Evolutionary conservation across 2,329 filamentous ascomycete species (phyloP).

Genomic region (Diaporthe sp.): DNA sequence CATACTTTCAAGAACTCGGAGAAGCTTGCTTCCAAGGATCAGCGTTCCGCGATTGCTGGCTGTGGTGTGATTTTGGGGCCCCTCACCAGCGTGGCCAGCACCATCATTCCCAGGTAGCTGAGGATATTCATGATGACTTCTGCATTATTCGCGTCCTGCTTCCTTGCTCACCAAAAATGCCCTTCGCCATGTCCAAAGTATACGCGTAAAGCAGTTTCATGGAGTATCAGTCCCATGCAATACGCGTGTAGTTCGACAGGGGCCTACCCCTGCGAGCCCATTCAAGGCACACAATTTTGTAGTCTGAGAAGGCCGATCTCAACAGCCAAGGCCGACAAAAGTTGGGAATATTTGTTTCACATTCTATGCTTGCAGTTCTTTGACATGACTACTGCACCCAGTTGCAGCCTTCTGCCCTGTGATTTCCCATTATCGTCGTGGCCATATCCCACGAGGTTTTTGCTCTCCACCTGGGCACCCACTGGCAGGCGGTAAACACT

Average conservation of each 20-base stretch:
- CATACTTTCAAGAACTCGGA: fast-evolving
- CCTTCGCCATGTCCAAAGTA: neutral
- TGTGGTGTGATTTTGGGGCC: neutral
- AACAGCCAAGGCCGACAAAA: no score
- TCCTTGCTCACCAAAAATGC: neutral
- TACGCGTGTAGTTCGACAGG: neutral
- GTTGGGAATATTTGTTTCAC: neutral
- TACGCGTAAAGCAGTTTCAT: slow-evolving; percentile 16
- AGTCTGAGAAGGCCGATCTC: neutral
- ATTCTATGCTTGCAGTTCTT: neutral
- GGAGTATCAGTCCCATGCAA: neutral
- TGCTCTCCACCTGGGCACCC: no score
- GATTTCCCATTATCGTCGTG: neutral
- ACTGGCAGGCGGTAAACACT: no score
- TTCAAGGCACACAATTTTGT: neutral
- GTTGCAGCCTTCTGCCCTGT: neutral
- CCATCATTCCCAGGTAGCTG: no score
- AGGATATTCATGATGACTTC: neutral
- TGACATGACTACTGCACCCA: no score
- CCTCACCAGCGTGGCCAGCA: no score
- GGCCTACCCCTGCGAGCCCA: neutral
- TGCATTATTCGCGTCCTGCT: neutral
- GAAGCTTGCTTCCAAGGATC: neutral
- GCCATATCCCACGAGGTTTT: neutral
- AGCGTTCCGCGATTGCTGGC: neutral